phyloP scores from a whole-genome alignment of 352 stramenopile species.

The Aphanomyces invadans region DNA sequence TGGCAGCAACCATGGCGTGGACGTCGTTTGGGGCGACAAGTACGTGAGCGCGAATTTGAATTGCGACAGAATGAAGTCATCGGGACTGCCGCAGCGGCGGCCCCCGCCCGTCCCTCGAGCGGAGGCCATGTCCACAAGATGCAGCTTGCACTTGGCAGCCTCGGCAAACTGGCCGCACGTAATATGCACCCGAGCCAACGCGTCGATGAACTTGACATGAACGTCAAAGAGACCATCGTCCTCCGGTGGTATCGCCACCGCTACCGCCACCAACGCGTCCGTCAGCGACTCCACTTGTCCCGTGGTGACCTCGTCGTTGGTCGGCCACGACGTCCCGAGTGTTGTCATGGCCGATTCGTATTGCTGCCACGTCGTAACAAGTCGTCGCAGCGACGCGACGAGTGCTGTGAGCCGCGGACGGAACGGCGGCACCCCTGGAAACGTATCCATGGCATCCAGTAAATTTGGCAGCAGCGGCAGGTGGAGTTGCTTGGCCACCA shows the following conservation, averaged over 20 bases:
- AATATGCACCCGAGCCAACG: slow-evolving; percentile 46
- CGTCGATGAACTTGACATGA: slow-evolving; percentile 55
- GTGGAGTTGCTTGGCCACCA: slow-evolving; percentile 16
- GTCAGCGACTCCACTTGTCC: slow-evolving; percentile 54
- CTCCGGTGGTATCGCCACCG: slow-evolving; percentile 44
- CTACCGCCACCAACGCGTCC: slow-evolving; percentile 43
- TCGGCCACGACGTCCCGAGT: too few species aligned
- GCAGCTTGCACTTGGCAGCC: slow-evolving; percentile 44
- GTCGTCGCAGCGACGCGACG: background rate
- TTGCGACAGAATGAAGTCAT: background rate
- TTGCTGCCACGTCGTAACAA: background rate
- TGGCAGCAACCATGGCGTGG: slow-evolving; percentile 37
- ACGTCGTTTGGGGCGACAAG: slow-evolving; percentile 29
- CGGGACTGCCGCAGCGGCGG: background rate
- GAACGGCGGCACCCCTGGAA: background rate
- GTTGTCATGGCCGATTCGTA: background rate
- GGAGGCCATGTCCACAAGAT: background rate
- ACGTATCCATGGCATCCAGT: slow-evolving; percentile 3
- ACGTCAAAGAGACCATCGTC: slow-evolving; percentile 39
- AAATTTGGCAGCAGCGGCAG: background rate
- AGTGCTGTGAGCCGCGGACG: background rate
- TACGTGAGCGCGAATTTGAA: background rate
- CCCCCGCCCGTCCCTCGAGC: background rate
- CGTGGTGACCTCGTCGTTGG: background rate
- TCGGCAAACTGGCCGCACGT: slow-evolving; percentile 40